Evolutionary conservation across 2,329 filamentous ascomycete genomes (phyloP).

Genomic region (Alternaria postmessia): DNA sequence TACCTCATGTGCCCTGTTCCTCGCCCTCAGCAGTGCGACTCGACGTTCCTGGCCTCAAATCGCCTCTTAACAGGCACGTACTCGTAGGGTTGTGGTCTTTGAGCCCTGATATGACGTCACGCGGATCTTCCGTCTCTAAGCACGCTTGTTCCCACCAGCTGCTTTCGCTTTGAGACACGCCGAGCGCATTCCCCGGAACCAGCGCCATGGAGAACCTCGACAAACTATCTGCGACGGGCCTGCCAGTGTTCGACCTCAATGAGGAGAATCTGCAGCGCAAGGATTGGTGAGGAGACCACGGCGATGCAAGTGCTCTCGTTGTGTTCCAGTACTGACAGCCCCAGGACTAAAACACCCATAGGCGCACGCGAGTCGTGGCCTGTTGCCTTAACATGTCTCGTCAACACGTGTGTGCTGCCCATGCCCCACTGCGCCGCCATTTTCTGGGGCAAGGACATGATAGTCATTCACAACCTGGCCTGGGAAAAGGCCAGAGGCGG

Average conservation of each 20-base stretch:
- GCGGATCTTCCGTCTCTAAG: constrained; percentile 6
- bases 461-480: constrained; percentile 52
- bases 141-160: constrained; percentile 15
- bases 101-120: constrained; percentile 19
- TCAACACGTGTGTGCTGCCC: constrained; percentile 49
- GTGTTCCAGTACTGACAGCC: constrained; percentile 2
- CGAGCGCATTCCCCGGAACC: constrained; percentile 3
- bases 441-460: constrained; percentile 53
- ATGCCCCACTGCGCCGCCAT: constrained; percentile 54
- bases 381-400: constrained; percentile 38
- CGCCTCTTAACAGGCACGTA: constrained; percentile 6
- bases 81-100: constrained; percentile 8
- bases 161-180: constrained; percentile 7
- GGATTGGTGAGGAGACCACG: constrained; percentile 34
- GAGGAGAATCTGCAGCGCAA: constrained; percentile 36
- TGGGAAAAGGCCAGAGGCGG: constrained; percentile 50
- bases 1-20: not conserved
- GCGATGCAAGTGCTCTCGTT: not conserved
- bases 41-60: not conserved
- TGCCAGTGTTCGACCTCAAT: constrained; percentile 44
- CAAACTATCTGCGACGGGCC: constrained; percentile 40
- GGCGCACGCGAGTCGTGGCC: constrained; percentile 50
- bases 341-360: constrained; percentile 41
- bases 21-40: constrained; percentile 5
- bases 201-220: constrained; percentile 37